Evolutionary conservation across 768 basidiomycete genomes (phyloP), one percentile per base, ranked within the genome.

Genomic region (Crucibulum laeve): DNA sequence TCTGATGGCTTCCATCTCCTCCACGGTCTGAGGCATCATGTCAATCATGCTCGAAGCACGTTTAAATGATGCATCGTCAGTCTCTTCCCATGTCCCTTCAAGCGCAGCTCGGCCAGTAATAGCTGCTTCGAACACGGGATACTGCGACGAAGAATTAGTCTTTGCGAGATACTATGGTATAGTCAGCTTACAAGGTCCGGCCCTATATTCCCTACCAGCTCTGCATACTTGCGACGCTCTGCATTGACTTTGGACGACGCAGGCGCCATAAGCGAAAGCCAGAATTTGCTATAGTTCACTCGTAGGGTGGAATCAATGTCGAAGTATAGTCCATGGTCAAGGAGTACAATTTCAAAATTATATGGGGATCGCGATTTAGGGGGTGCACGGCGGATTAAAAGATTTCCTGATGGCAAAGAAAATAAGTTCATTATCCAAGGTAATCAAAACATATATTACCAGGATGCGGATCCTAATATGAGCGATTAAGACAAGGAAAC

Each of bases 291-390:
- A 55, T 91, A 91, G 59, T 91, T 87, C 40, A 89, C 73, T 18
- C 94, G 81, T 4, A 98, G 68, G 32, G 83, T 72, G 15, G 79
- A 67, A 43, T 91, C 84, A 3, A 99, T 70, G 57, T 96, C 93
- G 52, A 97, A 97, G 62, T 97, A 95, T 14, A 92, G 68, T 3
- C 91, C 95, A 52, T 97, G 94, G 57, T 99, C 96, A 47, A 99
- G 70, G 1, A 98, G 74, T 19, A 91, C 93, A 40, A 97, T 87
- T 58, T 99, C 96, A 53, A 98, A 98, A 59, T 97, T 97, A 65
- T 89, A 89, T 0, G 91, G 89, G 6, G 90, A 91, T 45, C 69
- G 75, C 1, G 90, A 87, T 3, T 48, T 51, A 13, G 56, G 50
- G 5, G 76, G 74, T 4, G 85, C 78, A 1, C 87, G 82, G 43